These are phyloP conservation scores for Macrophomina phaseolina DNA, from an alignment of 2,329 filamentous ascomycete genomes.

Conservation along the genomic window DNA sequence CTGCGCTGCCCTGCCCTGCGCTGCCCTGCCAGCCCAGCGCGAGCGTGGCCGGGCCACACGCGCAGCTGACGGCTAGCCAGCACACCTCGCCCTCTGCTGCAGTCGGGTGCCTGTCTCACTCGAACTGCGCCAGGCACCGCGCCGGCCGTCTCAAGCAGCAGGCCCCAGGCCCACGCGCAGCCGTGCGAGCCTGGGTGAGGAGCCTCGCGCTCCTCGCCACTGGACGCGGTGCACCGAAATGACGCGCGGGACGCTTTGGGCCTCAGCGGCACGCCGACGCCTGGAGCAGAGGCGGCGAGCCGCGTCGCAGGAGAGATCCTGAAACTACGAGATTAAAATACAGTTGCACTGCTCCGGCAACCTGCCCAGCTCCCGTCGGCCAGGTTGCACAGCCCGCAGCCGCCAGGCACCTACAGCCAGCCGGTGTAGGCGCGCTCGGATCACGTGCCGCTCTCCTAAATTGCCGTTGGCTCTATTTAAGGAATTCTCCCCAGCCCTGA, in stretches of 20 bases:
- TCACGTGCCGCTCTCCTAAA: constrained; percentile 8
- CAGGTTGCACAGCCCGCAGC: constrained; percentile 11
- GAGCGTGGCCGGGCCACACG: background rate
- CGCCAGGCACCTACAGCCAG: background rate
- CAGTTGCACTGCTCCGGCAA: constrained; percentile 6
- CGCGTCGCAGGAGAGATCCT: constrained; percentile 23
- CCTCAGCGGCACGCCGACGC: constrained; percentile 19
- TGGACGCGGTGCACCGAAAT: constrained; percentile 3
- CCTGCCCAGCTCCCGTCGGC: background rate
- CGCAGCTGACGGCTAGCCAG: constrained; percentile 15
- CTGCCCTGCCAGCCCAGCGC: background rate
- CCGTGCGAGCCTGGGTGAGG: background rate
- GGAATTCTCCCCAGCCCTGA: constrained; percentile 18
- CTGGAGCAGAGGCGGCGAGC: constrained; percentile 7
- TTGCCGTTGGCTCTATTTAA: constrained; percentile 9
- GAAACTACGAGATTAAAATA: constrained; percentile 22
- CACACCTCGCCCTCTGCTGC: background rate
- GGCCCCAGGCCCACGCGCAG: background rate
- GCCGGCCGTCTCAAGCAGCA: background rate
- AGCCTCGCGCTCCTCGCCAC: background rate
- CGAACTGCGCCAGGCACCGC: constrained; percentile 11
- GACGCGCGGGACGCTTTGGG: constrained; percentile 26
- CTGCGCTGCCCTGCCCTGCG: background rate
- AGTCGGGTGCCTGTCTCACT: constrained; percentile 13
- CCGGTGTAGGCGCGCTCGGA: constrained; percentile 9